phyloP scores from a whole-genome alignment of 2,329 filamentous ascomycete species.

The Alternaria brassicicola region DNA sequence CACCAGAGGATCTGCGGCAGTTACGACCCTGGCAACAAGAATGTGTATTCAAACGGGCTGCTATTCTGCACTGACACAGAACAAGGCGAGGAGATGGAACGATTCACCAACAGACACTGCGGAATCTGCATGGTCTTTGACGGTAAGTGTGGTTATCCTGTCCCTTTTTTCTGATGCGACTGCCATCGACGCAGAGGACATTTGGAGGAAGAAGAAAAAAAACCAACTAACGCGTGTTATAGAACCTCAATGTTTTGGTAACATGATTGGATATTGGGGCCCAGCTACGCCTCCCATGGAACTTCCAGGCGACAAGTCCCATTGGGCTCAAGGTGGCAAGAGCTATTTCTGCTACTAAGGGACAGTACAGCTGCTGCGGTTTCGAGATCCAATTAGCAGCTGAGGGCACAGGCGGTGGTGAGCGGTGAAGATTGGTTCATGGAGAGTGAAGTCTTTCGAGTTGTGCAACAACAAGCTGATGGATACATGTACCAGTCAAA shows the following conservation, averaged over 20 bases:
- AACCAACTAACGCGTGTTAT: background rate
- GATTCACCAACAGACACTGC: background rate
- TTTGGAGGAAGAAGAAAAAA: background rate
- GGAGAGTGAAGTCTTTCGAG: background rate
- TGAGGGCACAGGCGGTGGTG: too few species aligned
- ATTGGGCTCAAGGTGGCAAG: background rate
- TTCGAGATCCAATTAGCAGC: background rate
- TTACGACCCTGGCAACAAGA: background rate
- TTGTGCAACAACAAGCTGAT: background rate
- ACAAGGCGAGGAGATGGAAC: background rate
- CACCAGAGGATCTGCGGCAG: background rate
- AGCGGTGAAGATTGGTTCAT: background rate
- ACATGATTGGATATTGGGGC: background rate
- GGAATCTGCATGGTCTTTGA: slow-evolving; percentile 4
- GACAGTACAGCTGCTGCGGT: background rate
- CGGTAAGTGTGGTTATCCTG: background rate
- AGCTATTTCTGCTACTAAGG: background rate
- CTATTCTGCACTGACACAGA: background rate
- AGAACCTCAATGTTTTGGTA: background rate
- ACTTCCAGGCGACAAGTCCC: background rate
- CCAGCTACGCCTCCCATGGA: background rate
- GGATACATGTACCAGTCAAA: background rate
- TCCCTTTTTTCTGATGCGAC: background rate
- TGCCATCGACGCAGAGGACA: background rate
- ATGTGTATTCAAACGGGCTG: background rate